phyloP scores from a whole-genome alignment of 2,329 filamentous ascomycete species.

The Apiospora phragmitis region DNA sequence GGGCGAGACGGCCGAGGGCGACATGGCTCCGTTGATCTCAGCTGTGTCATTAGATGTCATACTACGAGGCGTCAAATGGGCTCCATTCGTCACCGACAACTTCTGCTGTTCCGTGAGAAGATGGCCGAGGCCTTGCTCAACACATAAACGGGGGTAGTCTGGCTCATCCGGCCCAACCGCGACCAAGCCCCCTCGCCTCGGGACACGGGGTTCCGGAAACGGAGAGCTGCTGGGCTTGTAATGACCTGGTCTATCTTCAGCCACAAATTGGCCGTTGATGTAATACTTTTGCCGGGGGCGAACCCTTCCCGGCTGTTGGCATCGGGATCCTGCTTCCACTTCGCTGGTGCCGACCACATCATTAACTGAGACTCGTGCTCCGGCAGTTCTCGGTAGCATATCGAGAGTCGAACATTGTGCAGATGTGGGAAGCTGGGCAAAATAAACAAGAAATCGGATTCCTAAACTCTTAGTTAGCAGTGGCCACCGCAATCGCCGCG shows the following conservation, averaged over 20 bases:
- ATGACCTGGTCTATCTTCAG: conserved; percentile 50
- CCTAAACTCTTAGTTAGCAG: conserved; percentile 38
- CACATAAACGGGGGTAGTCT: conserved; percentile 55
- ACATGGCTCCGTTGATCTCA: conserved; percentile 15
- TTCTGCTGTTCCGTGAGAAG: conserved; percentile 49
- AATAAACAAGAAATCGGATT: conserved; percentile 62
- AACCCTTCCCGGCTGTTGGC: conserved; percentile 52
- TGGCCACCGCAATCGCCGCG: background rate
- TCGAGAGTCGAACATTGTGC: conserved; percentile 52
- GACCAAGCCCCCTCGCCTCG: conserved; percentile 52
- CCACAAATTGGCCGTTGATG: conserved; percentile 54
- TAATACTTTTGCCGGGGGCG: conserved; percentile 58
- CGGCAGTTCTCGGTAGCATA: conserved; percentile 61
- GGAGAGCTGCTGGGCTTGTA: conserved; percentile 53
- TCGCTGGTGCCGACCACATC: conserved; percentile 45
- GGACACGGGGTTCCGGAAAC: conserved; percentile 55
- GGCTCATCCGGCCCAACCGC: conserved; percentile 57
- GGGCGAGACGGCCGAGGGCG: conserved; percentile 15
- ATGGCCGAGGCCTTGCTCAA: conserved; percentile 58
- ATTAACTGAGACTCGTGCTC: conserved; percentile 48
- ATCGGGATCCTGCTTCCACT: conserved; percentile 62
- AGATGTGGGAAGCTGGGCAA: conserved; percentile 61
- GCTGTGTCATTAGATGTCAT: conserved; percentile 31
- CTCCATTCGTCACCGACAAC: conserved; percentile 46
- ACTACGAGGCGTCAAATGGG: conserved; percentile 48